A percentile compares a stretch with the other conserved stretches of the same genome.
Evolutionary conservation across 352 stramenopile species (phyloP).

Genomic region (Pythium biforme): DNA sequence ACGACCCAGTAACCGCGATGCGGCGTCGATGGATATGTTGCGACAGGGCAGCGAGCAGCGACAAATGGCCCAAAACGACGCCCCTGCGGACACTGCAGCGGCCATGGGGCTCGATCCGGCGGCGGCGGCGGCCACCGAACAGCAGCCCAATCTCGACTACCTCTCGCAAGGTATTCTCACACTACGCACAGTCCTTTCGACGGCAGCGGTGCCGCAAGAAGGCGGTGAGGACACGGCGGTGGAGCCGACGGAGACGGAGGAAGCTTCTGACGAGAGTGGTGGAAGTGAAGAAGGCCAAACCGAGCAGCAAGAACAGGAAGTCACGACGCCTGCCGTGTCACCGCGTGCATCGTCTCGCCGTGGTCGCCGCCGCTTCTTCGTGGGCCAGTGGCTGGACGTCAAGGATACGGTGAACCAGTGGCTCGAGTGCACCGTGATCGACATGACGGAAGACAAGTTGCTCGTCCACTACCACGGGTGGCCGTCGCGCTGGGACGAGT

Average conservation of each 20-base stretch:
- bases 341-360: slow-evolving; percentile 23
- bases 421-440: slow-evolving; percentile 96
- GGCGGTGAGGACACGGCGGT: not conserved
- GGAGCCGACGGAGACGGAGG: not conserved
- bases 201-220: slow-evolving; percentile 11
- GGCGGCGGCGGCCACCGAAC: not conserved
- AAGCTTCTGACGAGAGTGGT: not conserved
- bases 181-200: slow-evolving; percentile 30
- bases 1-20: slow-evolving; percentile 13
- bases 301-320: not conserved
- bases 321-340: slow-evolving; percentile 5
- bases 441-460: slow-evolving; percentile 84
- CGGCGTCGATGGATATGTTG: slow-evolving; percentile 8
- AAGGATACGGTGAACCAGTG: slow-evolving; percentile 98
- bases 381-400: slow-evolving; percentile 97
- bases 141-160: slow-evolving; percentile 30
- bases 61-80: slow-evolving; percentile 26
- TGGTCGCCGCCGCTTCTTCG: slow-evolving; percentile 58
- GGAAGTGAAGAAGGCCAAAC: not conserved
- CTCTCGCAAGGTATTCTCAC: slow-evolving; percentile 33
- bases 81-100: not conserved
- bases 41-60: slow-evolving; percentile 20
- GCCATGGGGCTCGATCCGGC: slow-evolving; percentile 20
- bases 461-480: slow-evolving; percentile 97
- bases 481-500: slow-evolving; percentile 97